Conservation (phyloP, 805 yeast genomes). For the Schizosaccharomyces osmophilus region DNA sequence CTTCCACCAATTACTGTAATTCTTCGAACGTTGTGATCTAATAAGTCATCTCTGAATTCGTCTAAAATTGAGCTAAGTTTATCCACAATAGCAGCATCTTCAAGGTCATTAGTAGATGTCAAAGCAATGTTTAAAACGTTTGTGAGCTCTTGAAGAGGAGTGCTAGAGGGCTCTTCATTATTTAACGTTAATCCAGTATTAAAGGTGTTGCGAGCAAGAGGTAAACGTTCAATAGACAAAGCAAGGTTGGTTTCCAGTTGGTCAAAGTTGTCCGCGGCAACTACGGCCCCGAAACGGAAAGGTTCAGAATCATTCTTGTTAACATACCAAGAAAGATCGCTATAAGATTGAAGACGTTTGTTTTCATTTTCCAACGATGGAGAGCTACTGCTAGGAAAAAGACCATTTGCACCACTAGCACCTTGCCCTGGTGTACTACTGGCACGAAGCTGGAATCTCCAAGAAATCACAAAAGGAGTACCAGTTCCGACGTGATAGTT, state of each 20-base stretch:
- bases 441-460: slow-evolving; percentile 72
- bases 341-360: slow-evolving; percentile 36
- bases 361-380: slow-evolving; percentile 9
- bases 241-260: slow-evolving; percentile 65
- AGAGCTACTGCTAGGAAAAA: background rate
- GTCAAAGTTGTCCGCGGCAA: slow-evolving; percentile 60
- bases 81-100: slow-evolving; percentile 41
- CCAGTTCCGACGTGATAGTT: slow-evolving; percentile 26
- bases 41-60: slow-evolving; percentile 45
- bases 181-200: slow-evolving; percentile 18
- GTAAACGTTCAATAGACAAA: slow-evolving; percentile 50
- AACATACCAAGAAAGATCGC: slow-evolving; percentile 70
- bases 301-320: slow-evolving; percentile 39
- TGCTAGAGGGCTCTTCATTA: slow-evolving; percentile 11
- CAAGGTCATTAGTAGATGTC: slow-evolving; percentile 38
- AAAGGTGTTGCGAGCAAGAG: slow-evolving; percentile 19
- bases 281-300: slow-evolving; percentile 60
- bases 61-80: slow-evolving; percentile 41
- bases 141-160: slow-evolving; percentile 19
- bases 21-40: slow-evolving; percentile 61
- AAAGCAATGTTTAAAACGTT: slow-evolving; percentile 71
- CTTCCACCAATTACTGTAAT: slow-evolving; percentile 74
- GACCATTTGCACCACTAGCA: background rate
- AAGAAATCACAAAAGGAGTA: slow-evolving; percentile 44
- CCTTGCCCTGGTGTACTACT: slow-evolving; percentile 25